phyloP scores from a whole-genome alignment of 495 filamentous ascomycete genomes.

The Penicillium chermesinum region DNA sequence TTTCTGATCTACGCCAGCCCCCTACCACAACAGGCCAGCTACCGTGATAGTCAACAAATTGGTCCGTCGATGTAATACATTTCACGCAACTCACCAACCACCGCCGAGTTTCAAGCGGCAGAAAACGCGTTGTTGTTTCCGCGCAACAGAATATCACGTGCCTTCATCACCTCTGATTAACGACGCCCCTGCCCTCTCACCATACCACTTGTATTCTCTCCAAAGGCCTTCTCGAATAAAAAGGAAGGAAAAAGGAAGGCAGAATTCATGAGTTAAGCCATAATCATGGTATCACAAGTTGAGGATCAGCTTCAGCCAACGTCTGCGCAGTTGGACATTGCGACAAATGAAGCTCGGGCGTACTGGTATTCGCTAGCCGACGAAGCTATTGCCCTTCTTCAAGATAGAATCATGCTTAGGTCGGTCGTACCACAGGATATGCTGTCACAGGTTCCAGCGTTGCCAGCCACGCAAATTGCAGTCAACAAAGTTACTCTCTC shows the following conservation, averaged over 20 bases:
- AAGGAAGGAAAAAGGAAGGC: background rate
- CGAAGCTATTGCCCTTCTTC: background rate
- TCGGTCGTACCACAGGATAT: background rate
- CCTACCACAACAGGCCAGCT: no score
- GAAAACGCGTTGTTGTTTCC: no score
- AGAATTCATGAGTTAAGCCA: background rate
- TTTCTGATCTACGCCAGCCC: no score
- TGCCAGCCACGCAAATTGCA: slow-evolving; percentile 1
- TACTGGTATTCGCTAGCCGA: slow-evolving; percentile 6
- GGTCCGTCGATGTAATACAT: no score
- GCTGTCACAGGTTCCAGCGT: slow-evolving; percentile 1
- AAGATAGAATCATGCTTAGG: background rate
- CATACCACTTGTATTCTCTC: no score
- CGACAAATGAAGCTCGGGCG: slow-evolving; percentile 5
- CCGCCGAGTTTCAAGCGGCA: no score
- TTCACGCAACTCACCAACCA: no score
- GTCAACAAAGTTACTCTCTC: slow-evolving; percentile 1
- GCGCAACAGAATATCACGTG: no score
- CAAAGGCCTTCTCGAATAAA: no score
- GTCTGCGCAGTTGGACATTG: slow-evolving; percentile 2
- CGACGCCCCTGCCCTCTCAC: no score
- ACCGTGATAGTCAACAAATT: no score
- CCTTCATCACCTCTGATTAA: no score
- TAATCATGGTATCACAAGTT: background rate
- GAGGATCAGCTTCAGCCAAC: background rate